These are phyloP conservation scores for Mycena sp. DNA, from an alignment of 1,284 basidiomycete genomes.

Conservation along the genomic window DNA sequence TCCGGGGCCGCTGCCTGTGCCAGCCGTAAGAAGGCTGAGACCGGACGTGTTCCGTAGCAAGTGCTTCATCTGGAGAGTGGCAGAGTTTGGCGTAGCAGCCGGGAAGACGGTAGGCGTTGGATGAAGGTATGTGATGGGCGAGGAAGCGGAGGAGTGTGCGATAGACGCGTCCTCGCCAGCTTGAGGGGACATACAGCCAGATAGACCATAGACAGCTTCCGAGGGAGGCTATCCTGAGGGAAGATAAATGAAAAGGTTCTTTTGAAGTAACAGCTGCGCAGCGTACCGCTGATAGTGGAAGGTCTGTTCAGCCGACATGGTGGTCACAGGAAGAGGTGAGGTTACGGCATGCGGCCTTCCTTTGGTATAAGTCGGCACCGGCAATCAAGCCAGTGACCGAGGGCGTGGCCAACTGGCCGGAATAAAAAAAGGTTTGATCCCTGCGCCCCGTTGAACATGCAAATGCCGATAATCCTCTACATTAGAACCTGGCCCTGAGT, in stretches of 20 bases:
- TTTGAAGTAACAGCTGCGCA: not conserved
- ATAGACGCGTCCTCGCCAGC: conserved; percentile 13
- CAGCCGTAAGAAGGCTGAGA: no score
- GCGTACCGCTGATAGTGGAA: conserved; percentile 1
- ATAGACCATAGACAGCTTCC: conserved; percentile 6
- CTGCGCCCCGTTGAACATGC: no score
- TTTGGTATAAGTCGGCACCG: no score
- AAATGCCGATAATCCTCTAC: no score
- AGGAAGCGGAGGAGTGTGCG: not conserved
- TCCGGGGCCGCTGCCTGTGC: no score
- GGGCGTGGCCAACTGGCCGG: no score
- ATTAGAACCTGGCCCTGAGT: no score
- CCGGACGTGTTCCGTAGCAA: conserved; percentile 33
- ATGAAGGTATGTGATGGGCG: not conserved
- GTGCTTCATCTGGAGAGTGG: conserved; percentile 26
- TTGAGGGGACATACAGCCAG: conserved; percentile 12
- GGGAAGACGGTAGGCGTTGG: conserved; percentile 15
- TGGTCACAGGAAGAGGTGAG: no score
- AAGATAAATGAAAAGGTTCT: not conserved
- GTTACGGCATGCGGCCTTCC: not conserved
- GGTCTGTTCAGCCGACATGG: not conserved
- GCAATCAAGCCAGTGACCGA: no score
- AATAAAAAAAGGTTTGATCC: no score
- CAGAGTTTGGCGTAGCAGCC: conserved; percentile 15
- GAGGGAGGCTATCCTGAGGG: not conserved